A percentile compares a stretch with the other conserved stretches of the same genome.
Evolutionary conservation across 768 basidiomycete species (phyloP).

Genomic region (Tricholoma hemisulphureum): DNA sequence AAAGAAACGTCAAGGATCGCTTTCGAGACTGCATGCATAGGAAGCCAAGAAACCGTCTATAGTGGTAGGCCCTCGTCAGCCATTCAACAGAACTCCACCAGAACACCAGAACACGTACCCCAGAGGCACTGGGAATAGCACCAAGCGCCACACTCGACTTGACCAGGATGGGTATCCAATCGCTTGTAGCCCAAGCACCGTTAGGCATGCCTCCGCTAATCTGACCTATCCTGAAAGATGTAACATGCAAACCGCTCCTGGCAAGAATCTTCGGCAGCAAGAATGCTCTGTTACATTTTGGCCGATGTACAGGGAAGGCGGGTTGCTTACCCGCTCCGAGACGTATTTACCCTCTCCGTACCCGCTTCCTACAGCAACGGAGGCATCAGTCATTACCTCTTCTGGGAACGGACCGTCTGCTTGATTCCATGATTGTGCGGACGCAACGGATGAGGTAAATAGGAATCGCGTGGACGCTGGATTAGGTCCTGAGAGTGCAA

Average conservation of each 20-base stretch:
- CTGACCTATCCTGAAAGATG: slow-evolving; percentile 46
- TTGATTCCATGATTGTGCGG: slow-evolving; percentile 30
- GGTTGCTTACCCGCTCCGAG: slow-evolving; percentile 35
- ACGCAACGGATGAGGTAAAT: slow-evolving; percentile 42
- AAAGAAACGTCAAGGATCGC: slow-evolving; percentile 31
- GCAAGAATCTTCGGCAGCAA: slow-evolving; percentile 30
- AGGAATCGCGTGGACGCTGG: slow-evolving; percentile 29
- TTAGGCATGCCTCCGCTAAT: slow-evolving; percentile 37
- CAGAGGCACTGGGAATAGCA: slow-evolving; percentile 25
- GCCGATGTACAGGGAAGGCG: background rate
- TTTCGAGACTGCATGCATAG: slow-evolving; percentile 36
- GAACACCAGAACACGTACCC: slow-evolving; percentile 26
- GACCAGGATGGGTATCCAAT: slow-evolving; percentile 48
- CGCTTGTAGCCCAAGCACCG: slow-evolving; percentile 43
- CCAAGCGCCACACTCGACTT: slow-evolving; percentile 31
- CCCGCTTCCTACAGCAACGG: slow-evolving; percentile 37
- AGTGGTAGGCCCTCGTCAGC: background rate
- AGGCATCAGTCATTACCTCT: slow-evolving; percentile 28
- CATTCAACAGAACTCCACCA: no score
- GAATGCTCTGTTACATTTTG: background rate
- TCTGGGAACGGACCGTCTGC: slow-evolving; percentile 33
- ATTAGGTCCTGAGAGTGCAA: slow-evolving; percentile 29
- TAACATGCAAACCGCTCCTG: slow-evolving; percentile 34
- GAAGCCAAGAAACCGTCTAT: slow-evolving; percentile 44
- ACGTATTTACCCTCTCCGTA: slow-evolving; percentile 50